phyloP scores from a whole-genome alignment of 805 yeast genomes.

The Pichia cabralensis region DNA sequence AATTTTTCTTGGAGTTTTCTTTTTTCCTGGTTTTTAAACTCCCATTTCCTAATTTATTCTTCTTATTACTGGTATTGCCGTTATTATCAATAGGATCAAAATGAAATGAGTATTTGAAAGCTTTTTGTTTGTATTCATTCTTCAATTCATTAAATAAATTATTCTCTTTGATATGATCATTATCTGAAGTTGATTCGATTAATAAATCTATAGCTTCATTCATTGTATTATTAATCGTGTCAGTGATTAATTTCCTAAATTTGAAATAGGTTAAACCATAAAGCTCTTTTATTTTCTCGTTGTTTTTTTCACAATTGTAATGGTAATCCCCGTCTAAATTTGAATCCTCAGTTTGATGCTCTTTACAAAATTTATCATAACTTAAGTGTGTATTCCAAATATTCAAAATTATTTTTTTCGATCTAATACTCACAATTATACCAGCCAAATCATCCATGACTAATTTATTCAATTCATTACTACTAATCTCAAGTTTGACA shows the following conservation, averaged over 20 bases:
- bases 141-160: too few relatives aligned
- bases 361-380: conserved; percentile 4
- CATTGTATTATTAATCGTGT: conserved; percentile 2
- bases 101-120: conserved; percentile 6
- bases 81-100: too few relatives aligned
- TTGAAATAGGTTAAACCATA: conserved; percentile 6
- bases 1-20: background rate
- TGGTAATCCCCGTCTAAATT: conserved; percentile 3
- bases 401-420: conserved; percentile 48
- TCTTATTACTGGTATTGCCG: background rate
- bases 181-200: conserved; percentile 1
- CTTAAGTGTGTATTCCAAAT: conserved; percentile 47
- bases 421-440: conserved; percentile 46
- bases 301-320: conserved; percentile 2
- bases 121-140: conserved; percentile 1
- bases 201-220: conserved; percentile 3
- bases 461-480: conserved; percentile 9
- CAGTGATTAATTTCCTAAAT: conserved; percentile 6
- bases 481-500: conserved; percentile 3
- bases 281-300: conserved; percentile 1
- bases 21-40: background rate
- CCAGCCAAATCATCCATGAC: conserved; percentile 47
- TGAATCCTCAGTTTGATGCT: background rate
- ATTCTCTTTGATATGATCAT: conserved; percentile 1
- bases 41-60: conserved; percentile 2